phyloP scores from a whole-genome alignment of 208 protist genomes.

The Naegleria gruberi region DNA sequence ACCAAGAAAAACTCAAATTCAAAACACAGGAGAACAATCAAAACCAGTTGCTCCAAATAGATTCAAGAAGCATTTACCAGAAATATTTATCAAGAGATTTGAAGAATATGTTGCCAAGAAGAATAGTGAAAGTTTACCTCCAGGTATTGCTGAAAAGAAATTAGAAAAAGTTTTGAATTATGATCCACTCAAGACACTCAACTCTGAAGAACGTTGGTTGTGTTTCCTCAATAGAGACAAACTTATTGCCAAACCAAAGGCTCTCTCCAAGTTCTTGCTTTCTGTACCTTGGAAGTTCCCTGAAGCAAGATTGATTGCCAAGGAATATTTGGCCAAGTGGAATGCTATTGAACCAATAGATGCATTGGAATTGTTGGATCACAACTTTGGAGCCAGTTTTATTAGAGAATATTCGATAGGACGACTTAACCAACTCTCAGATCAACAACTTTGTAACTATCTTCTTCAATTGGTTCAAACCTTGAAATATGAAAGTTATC shows the following conservation, averaged over 20 bases:
- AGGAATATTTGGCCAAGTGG: constrained; percentile 52
- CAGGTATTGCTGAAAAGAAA: background rate
- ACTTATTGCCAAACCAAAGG: constrained; percentile 35
- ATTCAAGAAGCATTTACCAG: background rate
- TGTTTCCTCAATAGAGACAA: background rate
- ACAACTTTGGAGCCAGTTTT: constrained; percentile 18
- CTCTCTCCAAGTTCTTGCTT: constrained; percentile 59
- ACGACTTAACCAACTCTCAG: constrained; percentile 49
- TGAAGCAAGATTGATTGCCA: constrained; percentile 53
- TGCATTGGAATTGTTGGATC: constrained; percentile 65
- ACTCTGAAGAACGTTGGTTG: background rate
- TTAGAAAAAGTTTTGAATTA: background rate
- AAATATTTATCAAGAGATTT: background rate
- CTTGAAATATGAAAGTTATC: constrained; percentile 71
- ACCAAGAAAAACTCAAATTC: background rate
- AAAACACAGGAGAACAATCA: background rate
- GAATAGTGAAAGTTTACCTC: background rate
- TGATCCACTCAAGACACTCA: background rate
- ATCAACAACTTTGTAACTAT: constrained; percentile 58
- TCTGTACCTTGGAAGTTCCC: constrained; percentile 58
- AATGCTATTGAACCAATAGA: constrained; percentile 50
- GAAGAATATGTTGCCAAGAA: constrained; percentile 4
- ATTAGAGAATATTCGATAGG: constrained; percentile 46
- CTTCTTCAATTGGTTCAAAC: constrained; percentile 70
- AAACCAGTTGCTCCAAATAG: background rate